Evolutionary conservation across 1,284 basidiomycete genomes (phyloP).

Genomic region (Fistulina hepatica): DNA sequence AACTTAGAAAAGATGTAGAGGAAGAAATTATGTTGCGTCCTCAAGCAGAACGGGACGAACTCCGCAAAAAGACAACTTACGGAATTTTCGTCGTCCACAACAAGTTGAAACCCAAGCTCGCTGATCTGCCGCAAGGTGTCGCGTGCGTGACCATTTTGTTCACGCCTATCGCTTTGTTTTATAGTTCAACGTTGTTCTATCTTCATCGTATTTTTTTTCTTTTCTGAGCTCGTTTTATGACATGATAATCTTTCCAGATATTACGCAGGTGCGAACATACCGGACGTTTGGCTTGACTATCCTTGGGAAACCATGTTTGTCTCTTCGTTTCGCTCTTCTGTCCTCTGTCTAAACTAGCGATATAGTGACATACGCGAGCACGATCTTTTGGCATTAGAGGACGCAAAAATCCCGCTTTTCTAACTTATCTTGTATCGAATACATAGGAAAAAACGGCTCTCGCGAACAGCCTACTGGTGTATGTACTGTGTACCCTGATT

Average conservation of each 20-base stretch:
- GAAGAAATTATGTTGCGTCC: conserved; percentile 53
- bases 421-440: too few species aligned
- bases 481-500: too few species aligned
- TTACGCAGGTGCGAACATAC: conserved; percentile 56
- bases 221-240: conserved; percentile 12
- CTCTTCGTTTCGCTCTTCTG: conserved; percentile 5
- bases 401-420: too few species aligned
- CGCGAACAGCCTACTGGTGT: too few species aligned
- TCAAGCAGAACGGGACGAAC: conserved; percentile 58
- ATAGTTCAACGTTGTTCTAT: too few species aligned
- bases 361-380: too few species aligned
- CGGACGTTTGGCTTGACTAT: conserved; percentile 68
- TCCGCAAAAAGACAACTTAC: conserved; percentile 62
- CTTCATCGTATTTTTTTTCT: too few species aligned
- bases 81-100: conserved; percentile 94
- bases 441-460: too few species aligned
- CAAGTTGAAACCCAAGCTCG: conserved; percentile 81
- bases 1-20: conserved; percentile 82
- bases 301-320: conserved; percentile 73
- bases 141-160: too few species aligned
- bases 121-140: conserved; percentile 52
- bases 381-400: too few species aligned
- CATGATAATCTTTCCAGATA: conserved; percentile 35
- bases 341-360: conserved; percentile 1
- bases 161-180: background rate